Evolutionary conservation across 441 rosid species (phyloP), one percentile per base, ranked within the genome.

Genomic region (Adansonia rubrostipa): DNA sequence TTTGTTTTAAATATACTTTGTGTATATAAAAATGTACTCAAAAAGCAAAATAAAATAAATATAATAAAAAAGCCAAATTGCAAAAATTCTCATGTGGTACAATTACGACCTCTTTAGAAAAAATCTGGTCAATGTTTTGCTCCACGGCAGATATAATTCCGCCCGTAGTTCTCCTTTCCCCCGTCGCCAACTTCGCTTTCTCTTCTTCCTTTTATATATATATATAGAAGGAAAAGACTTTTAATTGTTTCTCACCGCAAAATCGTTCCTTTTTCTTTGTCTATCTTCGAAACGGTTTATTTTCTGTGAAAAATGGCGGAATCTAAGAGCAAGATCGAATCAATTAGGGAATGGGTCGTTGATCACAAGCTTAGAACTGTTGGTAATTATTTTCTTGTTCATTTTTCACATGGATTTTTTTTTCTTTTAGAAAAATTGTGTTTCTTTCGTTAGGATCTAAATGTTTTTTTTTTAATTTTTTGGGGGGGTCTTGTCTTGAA

Each of bases 361-460:
- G 92, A 93, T 1, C 90, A 95, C 89, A 95, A 95, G 90, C 97
- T 95, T 60, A 83, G 96, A 79, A 84, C 97, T 51, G 98, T 95
- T 64, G 98, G 98, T 95, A 88, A 85, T 24, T 51, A 7, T 24
- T 64, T 74, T 65, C 15, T 3, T 77, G 9, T 63, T 22, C 19
- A 13, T 8, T 7, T 53, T 45, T 73, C 71, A 2, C 6, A 8
- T n/a, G 71, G 5, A 17, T 42, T 56, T 36, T 8, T 17, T 60
- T 13, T 7, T 2, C 0, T 20, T 24, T 24, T 24, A 4, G 3
- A 9, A 20, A 54, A 1, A 47, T 0, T 47, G 0, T 24, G 8
- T 36, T 15, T 63, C 58, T 28, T 61, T 47, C 61, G 20, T 42
- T 5, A 40, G 69, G 40, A 11, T 71, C 58, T 75, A 53, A 7